Percentiles rank a stretch among this genome's conserved stretches.
Conservation (phyloP, 495 filamentous ascomycete species). For the Jackrogersella minutella region DNA sequence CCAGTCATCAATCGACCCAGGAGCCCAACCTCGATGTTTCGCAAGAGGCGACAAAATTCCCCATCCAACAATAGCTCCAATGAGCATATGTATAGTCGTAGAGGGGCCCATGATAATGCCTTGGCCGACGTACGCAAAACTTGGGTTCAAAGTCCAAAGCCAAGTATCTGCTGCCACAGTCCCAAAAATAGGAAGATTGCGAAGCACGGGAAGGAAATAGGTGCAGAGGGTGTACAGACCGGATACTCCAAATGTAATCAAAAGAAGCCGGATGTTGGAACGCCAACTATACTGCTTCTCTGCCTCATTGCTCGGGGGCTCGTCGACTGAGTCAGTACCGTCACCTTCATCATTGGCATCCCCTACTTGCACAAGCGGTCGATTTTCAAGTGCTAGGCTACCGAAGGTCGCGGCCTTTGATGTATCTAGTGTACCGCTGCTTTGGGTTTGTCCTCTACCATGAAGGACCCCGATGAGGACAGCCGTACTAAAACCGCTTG, state of each 20-base stretch:
- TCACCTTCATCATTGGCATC: constrained; percentile 26
- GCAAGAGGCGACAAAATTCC: constrained; percentile 88
- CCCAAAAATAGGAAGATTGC: constrained; percentile 87
- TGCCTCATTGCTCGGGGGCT: constrained; percentile 18
- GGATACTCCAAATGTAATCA: constrained; percentile 61
- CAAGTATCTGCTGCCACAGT: constrained; percentile 74
- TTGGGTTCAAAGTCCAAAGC: constrained; percentile 97
- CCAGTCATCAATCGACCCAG: constrained; percentile 87
- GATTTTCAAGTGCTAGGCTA: constrained; percentile 42
- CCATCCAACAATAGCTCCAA: constrained; percentile 92
- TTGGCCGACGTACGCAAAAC: constrained; percentile 90
- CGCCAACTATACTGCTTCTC: constrained; percentile 55
- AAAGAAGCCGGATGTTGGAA: constrained; percentile 60
- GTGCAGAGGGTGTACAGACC: constrained; percentile 78
- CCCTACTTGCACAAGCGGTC: constrained; percentile 29
- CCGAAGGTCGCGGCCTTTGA: constrained; percentile 46
- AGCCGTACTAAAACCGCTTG: constrained; percentile 92
- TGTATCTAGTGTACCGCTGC: constrained; percentile 30
- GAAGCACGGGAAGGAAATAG: constrained; percentile 88
- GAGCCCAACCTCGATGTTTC: constrained; percentile 86
- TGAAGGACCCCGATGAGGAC: constrained; percentile 91
- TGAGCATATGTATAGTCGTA: constrained; percentile 94
- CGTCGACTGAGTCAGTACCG: not conserved
- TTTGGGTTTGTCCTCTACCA: constrained; percentile 56
- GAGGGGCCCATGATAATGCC: constrained; percentile 90